phyloP scores from a whole-genome alignment of 2,329 filamentous ascomycete species.

The Alternaria triticina region DNA sequence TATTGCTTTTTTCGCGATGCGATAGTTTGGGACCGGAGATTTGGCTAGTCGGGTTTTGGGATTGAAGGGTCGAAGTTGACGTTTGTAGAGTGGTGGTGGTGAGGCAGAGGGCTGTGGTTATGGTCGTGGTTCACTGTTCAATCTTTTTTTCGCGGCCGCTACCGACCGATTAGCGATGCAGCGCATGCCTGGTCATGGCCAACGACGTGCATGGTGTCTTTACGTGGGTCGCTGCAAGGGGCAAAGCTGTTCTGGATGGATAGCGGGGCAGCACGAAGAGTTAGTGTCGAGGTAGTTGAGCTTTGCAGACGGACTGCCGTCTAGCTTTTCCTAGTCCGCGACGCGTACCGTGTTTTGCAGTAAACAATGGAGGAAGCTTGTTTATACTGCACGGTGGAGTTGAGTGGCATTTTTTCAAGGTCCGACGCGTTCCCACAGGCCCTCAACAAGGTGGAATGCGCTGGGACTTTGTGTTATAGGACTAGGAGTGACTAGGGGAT shows the following conservation, averaged over 20 bases:
- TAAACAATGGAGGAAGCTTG: not conserved
- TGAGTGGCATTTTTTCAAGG: not conserved
- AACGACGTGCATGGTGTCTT: slow-evolving; percentile 1
- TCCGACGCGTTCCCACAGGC: not conserved
- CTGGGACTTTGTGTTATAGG: not conserved
- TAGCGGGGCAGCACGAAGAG: slow-evolving; percentile 12
- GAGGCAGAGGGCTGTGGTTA: not conserved
- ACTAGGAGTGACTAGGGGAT: not conserved
- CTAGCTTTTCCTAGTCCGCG: slow-evolving; percentile 3
- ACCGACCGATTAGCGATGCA: slow-evolving; percentile 28
- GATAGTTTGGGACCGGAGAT: slow-evolving; percentile 3
- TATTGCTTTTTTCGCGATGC: not conserved
- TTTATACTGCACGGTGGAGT: not conserved
- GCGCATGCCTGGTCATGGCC: not conserved
- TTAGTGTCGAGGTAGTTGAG: not conserved
- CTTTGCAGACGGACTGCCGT: slow-evolving; percentile 1
- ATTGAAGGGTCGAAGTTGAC: not conserved
- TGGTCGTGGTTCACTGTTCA: not conserved
- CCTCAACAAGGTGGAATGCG: not conserved
- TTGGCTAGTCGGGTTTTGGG: not conserved
- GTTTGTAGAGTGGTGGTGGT: not conserved
- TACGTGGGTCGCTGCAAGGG: slow-evolving; percentile 25
- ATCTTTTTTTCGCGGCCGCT: slow-evolving; percentile 25
- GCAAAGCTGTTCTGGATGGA: slow-evolving; percentile 26
- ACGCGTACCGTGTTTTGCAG: not conserved